phyloP scores from a whole-genome alignment of 257 asterid genomes.

The Thymus mandschuricus region DNA sequence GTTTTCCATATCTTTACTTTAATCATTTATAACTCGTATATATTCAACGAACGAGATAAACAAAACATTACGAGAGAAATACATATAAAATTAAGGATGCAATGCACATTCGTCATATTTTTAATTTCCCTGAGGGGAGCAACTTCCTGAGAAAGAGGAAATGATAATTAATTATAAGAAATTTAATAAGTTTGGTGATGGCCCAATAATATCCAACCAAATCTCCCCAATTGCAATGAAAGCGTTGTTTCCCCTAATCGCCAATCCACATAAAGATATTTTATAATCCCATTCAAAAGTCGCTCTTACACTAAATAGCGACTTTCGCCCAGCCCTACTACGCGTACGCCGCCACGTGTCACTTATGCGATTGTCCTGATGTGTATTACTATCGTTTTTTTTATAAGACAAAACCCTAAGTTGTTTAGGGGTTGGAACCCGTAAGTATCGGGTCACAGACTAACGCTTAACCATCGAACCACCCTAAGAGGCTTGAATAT shows the following conservation, averaged over 20 bases:
- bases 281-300: background rate
- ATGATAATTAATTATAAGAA: background rate
- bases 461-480: no score
- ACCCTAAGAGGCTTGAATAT: no score
- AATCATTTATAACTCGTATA: no score
- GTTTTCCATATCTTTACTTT: no score
- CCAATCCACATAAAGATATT: conserved; percentile 21
- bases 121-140: conserved; percentile 18
- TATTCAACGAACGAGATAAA: no score
- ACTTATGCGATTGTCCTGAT: no score
- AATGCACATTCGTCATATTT: background rate
- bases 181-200: conserved; percentile 5
- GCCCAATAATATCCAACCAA: conserved; percentile 6
- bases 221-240: background rate
- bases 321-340: background rate
- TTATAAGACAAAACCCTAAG: no score
- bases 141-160: conserved; percentile 20
- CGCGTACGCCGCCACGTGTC: background rate
- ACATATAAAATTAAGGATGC: background rate
- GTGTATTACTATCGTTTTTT: no score
- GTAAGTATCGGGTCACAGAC: no score
- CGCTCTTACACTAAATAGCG: conserved; percentile 10
- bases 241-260: background rate
- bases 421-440: no score
- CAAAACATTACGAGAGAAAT: no score